Evolutionary conservation across 2,329 filamentous ascomycete species (phyloP).

Genomic region (Pseudocercospora fuligena): DNA sequence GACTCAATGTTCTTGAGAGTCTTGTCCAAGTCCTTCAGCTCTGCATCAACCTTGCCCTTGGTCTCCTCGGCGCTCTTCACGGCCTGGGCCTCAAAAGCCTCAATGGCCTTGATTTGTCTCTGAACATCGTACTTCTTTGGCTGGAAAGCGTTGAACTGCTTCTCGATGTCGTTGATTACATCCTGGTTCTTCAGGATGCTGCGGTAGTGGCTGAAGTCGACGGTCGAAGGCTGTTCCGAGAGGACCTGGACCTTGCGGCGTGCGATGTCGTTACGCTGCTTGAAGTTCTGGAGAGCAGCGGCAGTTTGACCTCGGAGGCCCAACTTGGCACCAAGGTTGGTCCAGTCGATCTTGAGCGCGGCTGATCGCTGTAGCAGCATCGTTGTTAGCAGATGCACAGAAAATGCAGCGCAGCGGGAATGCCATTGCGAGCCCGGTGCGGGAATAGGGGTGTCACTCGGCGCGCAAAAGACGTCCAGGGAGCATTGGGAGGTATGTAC

Average conservation of each 20-base stretch:
- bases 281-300: constrained; percentile 90
- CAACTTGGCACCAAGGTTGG: constrained; percentile 89
- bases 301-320: constrained; percentile 96
- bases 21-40: constrained; percentile 91
- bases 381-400: constrained; percentile 30
- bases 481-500: constrained; percentile 11
- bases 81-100: constrained; percentile 96
- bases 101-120: constrained; percentile 97
- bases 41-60: constrained; percentile 92
- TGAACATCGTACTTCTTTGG: constrained; percentile 88
- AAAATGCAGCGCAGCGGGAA: constrained; percentile 13
- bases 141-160: constrained; percentile 90
- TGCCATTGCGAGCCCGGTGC: not conserved
- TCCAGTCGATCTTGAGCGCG: constrained; percentile 99
- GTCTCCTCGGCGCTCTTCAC: constrained; percentile 96
- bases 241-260: constrained; percentile 89
- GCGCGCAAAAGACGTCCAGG: not conserved
- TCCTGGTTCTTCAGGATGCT: constrained; percentile 92
- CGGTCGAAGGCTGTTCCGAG: constrained; percentile 78
- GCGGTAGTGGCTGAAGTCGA: constrained; percentile 96
- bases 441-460: not conserved
- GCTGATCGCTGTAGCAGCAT: constrained; percentile 77
- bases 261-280: constrained; percentile 99
- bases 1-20: constrained; percentile 97
- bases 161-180: constrained; percentile 95